Evolutionary conservation across 139 green algal genomes (phyloP).

Genomic region (Axilococcus clingmanii): DNA sequence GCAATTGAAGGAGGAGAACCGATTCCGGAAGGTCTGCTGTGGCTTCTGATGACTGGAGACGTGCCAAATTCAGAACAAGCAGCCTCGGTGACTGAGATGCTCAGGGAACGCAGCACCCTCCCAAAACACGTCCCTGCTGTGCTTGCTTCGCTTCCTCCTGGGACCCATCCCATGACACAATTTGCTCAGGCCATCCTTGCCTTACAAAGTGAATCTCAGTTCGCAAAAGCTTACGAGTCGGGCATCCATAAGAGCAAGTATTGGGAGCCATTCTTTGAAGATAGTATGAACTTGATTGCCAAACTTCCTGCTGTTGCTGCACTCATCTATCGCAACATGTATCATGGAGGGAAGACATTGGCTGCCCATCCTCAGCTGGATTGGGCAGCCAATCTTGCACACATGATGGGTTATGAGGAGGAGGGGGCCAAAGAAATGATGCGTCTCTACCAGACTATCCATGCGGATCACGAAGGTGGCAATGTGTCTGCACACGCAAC

Average conservation of each 20-base stretch:
- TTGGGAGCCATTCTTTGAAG: slow-evolving; percentile 85
- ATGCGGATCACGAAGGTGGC: slow-evolving; percentile 85
- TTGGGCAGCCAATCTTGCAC: slow-evolving; percentile 87
- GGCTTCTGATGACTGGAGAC: slow-evolving; percentile 93
- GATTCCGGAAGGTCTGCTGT: slow-evolving; percentile 93
- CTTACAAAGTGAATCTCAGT: slow-evolving; percentile 75
- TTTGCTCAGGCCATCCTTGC: slow-evolving; percentile 65
- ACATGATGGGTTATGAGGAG: slow-evolving; percentile 80
- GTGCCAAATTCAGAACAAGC: slow-evolving; percentile 62
- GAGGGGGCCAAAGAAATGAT: slow-evolving; percentile 79
- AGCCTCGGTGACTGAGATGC: slow-evolving; percentile 54
- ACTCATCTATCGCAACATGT: slow-evolving; percentile 73
- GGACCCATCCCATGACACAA: slow-evolving; percentile 92
- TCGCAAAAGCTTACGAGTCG: slow-evolving; percentile 69
- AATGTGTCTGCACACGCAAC: slow-evolving; percentile 93
- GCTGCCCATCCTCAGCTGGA: slow-evolving; percentile 61
- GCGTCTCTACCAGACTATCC: slow-evolving; percentile 97
- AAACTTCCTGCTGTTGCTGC: slow-evolving; percentile 83
- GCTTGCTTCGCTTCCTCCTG: slow-evolving; percentile 61
- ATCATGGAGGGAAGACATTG: slow-evolving; percentile 51
- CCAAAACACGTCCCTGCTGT: slow-evolving; percentile 55
- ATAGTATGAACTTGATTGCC: slow-evolving; percentile 89
- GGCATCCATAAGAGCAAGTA: slow-evolving; percentile 82
- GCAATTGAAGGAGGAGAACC: slow-evolving; percentile 63
- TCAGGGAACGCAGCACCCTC: slow-evolving; percentile 47